A percentile compares a stretch with the other conserved stretches of the same genome.
Evolutionary conservation across 257 asterid species (phyloP).

Genomic region (Plantago ovata): DNA sequence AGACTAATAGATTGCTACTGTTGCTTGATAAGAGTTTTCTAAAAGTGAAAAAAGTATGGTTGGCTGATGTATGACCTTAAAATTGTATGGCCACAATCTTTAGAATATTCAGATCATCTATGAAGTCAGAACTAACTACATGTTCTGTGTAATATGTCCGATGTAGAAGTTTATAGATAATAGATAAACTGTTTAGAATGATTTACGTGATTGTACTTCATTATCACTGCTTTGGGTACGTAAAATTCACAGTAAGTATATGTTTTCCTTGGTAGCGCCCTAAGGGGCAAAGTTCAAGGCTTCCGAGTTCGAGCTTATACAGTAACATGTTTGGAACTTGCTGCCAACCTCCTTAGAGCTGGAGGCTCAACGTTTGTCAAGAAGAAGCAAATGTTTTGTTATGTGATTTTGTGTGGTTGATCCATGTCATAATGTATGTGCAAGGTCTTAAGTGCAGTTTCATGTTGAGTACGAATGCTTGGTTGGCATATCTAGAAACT

Average conservation of each 20-base stretch:
- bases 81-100: constrained; percentile 9
- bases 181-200: constrained; percentile 4
- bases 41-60: background rate
- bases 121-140: constrained; percentile 4
- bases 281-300: constrained; percentile 57
- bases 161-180: constrained; percentile 13
- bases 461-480: constrained; percentile 26
- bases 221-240: constrained; percentile 21
- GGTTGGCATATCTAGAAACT: constrained; percentile 20
- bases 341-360: constrained; percentile 79
- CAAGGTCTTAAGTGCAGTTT: constrained; percentile 17
- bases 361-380: constrained; percentile 39
- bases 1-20: background rate
- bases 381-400: constrained; percentile 27
- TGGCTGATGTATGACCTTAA: constrained; percentile 1
- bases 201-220: constrained; percentile 9
- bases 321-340: constrained; percentile 69
- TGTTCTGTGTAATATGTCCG: background rate
- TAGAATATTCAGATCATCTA: constrained; percentile 2
- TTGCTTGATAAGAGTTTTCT: constrained; percentile 13
- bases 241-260: constrained; percentile 33
- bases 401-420: constrained; percentile 19
- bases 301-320: constrained; percentile 49
- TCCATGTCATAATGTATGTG: constrained; percentile 22
- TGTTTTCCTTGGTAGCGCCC: constrained; percentile 67